Conservation (phyloP, 2,329 filamentous ascomycete species). For the Microcera coccophila region DNA sequence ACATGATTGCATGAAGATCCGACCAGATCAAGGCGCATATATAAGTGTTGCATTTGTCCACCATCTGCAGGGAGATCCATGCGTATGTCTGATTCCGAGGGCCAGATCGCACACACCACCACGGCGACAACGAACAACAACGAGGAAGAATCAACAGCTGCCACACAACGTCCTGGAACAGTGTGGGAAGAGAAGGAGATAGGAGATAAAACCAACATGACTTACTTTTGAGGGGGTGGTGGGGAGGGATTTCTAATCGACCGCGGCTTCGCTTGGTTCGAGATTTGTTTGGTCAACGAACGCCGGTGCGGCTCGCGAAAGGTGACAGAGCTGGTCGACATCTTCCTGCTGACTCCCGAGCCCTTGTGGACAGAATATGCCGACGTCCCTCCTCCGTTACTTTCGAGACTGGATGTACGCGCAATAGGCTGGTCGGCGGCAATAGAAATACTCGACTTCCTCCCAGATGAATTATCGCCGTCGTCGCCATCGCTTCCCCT, state of each 20-base stretch:
- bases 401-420: conserved; percentile 24
- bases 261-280: conserved; percentile 41
- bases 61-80: background rate
- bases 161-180: too few relatives aligned
- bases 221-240: conserved; percentile 48
- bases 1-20: background rate
- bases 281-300: conserved; percentile 45
- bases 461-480: conserved; percentile 31
- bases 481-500: conserved; percentile 27
- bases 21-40: background rate
- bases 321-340: conserved; percentile 46
- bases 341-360: conserved; percentile 37
- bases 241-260: conserved; percentile 47
- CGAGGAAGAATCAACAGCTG: too few relatives aligned
- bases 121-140: too few relatives aligned
- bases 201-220: too few relatives aligned
- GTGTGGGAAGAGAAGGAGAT: too few relatives aligned
- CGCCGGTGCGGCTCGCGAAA: conserved; percentile 44
- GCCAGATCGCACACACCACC: too few relatives aligned
- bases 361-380: background rate
- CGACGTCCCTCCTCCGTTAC: conserved; percentile 23
- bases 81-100: too few relatives aligned
- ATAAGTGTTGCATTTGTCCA: background rate
- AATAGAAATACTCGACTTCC: conserved; percentile 34
- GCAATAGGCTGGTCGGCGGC: conserved; percentile 30